Conservation (phyloP, 2,329 filamentous ascomycete species). For the Arthroderma sp. region DNA sequence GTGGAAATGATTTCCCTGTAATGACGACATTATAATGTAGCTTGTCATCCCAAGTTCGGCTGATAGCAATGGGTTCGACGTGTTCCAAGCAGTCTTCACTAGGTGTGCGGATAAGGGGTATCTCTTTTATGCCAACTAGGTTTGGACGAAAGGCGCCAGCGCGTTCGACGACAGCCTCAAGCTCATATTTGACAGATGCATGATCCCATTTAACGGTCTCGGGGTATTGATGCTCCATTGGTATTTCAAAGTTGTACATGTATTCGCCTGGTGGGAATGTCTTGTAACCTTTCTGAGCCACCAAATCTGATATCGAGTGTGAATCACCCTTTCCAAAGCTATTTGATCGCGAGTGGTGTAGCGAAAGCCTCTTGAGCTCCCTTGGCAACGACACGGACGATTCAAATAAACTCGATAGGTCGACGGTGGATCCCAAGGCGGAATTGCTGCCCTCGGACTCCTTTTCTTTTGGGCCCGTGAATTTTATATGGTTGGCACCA, state of each 20-base stretch:
- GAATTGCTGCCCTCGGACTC: constrained; percentile 19
- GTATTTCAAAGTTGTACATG: constrained; percentile 68
- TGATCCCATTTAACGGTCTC: constrained; percentile 82
- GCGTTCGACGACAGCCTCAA: constrained; percentile 74
- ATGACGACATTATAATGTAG: constrained; percentile 94
- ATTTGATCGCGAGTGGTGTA: constrained; percentile 63
- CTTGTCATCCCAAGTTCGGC: constrained; percentile 87
- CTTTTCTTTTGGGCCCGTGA: constrained; percentile 33
- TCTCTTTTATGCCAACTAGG: constrained; percentile 67
- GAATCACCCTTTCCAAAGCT: constrained; percentile 74
- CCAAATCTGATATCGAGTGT: constrained; percentile 41
- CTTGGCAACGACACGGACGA: constrained; percentile 27
- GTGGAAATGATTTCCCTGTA: constrained; percentile 85
- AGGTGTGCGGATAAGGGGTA: constrained; percentile 71
- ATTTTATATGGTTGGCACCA: constrained; percentile 50
- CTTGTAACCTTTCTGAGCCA: constrained; percentile 70
- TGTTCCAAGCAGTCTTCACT: constrained; percentile 81
- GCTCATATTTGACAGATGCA: constrained; percentile 74
- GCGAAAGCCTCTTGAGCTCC: constrained; percentile 56
- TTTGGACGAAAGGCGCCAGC: constrained; percentile 85
- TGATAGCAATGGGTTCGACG: constrained; percentile 87
- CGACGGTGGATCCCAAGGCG: no score
- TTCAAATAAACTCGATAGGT: constrained; percentile 31
- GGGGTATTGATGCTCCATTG: constrained; percentile 61
- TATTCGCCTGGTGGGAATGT: constrained; percentile 68